Evolutionary conservation across 768 basidiomycete species (phyloP).

Genomic region (Calocybe indica): DNA sequence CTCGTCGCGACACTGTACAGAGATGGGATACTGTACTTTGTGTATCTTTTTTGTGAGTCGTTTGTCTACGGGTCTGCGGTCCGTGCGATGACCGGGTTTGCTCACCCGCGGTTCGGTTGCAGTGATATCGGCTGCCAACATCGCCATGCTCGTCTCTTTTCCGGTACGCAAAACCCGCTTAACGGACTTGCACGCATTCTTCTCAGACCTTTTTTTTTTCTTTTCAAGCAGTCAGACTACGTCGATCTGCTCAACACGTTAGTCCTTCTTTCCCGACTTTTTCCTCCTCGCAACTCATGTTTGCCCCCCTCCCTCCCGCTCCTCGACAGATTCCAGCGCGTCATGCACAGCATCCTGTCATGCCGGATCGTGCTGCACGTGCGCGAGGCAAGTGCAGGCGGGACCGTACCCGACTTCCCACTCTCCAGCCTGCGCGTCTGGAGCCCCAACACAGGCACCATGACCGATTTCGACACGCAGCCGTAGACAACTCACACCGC

Average conservation of each 20-base stretch:
- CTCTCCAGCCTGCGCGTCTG: too few relatives aligned
- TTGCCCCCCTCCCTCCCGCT: background rate
- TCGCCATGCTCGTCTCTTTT: background rate
- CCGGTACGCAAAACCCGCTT: background rate
- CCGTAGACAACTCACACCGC: too few relatives aligned
- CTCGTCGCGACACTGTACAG: constrained; percentile 3
- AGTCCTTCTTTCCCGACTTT: background rate
- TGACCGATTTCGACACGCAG: too few relatives aligned
- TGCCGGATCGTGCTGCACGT: constrained; percentile 3
- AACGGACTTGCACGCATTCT: too few relatives aligned
- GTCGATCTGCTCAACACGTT: background rate
- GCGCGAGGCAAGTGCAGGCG: background rate
- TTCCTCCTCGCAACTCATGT: background rate
- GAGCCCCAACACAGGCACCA: too few relatives aligned
- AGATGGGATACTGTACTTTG: constrained; percentile 6
- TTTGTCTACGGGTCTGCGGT: background rate
- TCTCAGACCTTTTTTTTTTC: background rate
- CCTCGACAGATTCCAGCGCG: background rate
- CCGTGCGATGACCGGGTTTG: background rate
- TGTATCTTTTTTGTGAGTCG: constrained; percentile 4
- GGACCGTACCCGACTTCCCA: too few relatives aligned
- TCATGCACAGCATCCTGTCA: background rate
- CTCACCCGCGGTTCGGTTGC: background rate
- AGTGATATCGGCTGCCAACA: background rate
- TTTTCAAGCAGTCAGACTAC: background rate